Evolutionary conservation across 2,329 filamentous ascomycete species (phyloP), one percentile per base, ranked within the genome.

Genomic region (Botrytis elliptica): DNA sequence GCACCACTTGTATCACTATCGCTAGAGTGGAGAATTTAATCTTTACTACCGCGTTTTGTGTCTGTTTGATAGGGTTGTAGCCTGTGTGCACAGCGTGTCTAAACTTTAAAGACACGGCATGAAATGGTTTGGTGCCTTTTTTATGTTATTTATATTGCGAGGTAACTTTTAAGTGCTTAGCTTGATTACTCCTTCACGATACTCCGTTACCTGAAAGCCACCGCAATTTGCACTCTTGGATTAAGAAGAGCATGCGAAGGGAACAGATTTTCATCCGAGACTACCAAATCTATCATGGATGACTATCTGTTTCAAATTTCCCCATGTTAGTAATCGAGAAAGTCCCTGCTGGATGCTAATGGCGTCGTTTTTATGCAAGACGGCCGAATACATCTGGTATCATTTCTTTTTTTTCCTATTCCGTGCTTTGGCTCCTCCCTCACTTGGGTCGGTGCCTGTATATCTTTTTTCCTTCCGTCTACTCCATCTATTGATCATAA

Each of bases 61-160:
- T 68, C 46, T 52, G 46, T 68, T 68, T 68, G 46, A 68, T 40
- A 55, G 46, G 46, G 25, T 55, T 68, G 36, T 40, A 55, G 65
- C 46, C 36, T 68, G 46, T 3, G 46, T 68, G 20, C 33, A 40
- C 29, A 67, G 46, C 65, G 38, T 55, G 46, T 52, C 46, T 55
- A 55, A 67, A 67, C 65, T 55, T 67, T 40, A 40, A 68, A 68
- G 44, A 55, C 65, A 68, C 65, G 65, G 36, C 49, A 46, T 46
- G 22, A n/a, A 52, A 29, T 38, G 49, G 25, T 20, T 69, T 20
- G 49, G 36, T 69, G 66, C n/a, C 40, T 42, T 36, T 7, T 25
- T 49, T 14, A 25, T 36, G 44, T 46, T 49, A 49, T 49, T 49
- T 66, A 66, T 66, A 66, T 66, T 66, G 8, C 63, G 20, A 66